phyloP scores from a whole-genome alignment of 805 yeast species.

The Wickerhamiella kazuoi region DNA sequence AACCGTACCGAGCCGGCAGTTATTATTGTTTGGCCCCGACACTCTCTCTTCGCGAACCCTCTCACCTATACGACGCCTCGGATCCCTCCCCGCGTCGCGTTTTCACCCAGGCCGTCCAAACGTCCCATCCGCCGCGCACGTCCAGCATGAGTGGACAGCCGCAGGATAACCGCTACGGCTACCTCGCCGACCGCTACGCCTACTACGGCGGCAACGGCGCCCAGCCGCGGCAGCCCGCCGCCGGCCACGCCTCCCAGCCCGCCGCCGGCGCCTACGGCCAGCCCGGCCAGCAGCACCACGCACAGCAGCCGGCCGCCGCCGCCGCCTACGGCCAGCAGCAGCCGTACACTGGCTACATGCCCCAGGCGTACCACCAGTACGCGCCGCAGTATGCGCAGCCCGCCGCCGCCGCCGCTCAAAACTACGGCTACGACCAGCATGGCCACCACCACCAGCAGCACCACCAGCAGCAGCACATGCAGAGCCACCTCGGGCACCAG shows the following conservation, averaged over 20 bases:
- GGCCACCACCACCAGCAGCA: not conserved
- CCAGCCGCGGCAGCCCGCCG: not conserved
- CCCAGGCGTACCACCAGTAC: conserved; percentile 1
- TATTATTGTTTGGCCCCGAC: too few relatives aligned
- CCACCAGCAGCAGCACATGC: conserved; percentile 3
- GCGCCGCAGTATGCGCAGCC: conserved; percentile 3
- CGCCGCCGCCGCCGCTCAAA: conserved; percentile 1
- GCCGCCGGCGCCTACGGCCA: not conserved
- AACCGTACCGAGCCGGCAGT: too few relatives aligned
- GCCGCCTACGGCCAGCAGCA: not conserved
- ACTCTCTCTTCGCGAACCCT: too few relatives aligned
- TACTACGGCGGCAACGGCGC: conserved; percentile 2
- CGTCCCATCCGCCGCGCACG: too few relatives aligned
- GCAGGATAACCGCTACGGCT: conserved; percentile 6
- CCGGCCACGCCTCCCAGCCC: not conserved
- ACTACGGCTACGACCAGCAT: too few relatives aligned
- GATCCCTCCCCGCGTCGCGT: too few relatives aligned
- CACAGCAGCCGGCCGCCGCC: not conserved
- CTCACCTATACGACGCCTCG: too few relatives aligned
- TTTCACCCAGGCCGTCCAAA: too few relatives aligned
- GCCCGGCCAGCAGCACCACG: not conserved
- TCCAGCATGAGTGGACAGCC: conserved; percentile 8
- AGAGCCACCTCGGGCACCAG: conserved; percentile 1
- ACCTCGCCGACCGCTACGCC: conserved; percentile 6
- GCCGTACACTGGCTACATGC: conserved; percentile 7